Percentiles rank a stretch among this genome's conserved stretches.
Evolutionary conservation across 805 yeast genomes (phyloP).

Genomic region (Dipodascopsis uninucleata): DNA sequence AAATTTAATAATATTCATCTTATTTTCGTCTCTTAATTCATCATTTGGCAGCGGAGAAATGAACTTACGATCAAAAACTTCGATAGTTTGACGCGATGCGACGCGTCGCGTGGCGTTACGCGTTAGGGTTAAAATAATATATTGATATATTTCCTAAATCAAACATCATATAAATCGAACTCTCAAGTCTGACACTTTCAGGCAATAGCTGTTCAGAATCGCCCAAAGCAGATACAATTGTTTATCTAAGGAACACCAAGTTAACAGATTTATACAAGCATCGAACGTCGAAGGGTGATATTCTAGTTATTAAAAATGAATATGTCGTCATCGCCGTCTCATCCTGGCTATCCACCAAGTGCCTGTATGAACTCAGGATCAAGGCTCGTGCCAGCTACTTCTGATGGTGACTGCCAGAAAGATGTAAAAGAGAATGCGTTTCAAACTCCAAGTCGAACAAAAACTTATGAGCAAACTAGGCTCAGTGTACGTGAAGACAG

Average conservation of each 20-base stretch:
- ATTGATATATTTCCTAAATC: constrained; percentile 1
- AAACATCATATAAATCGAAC: background rate
- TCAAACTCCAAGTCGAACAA: background rate
- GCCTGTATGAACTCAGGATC: too few relatives aligned
- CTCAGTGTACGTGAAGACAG: background rate
- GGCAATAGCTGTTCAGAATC: background rate
- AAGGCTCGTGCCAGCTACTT: background rate
- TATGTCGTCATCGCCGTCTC: constrained; percentile 4
- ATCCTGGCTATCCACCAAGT: background rate
- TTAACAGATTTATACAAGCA: too few relatives aligned
- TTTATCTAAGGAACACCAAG: background rate
- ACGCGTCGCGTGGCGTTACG: too few relatives aligned
- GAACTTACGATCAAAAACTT: too few relatives aligned
- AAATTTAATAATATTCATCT: too few relatives aligned
- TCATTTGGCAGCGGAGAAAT: too few relatives aligned
- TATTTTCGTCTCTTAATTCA: too few relatives aligned
- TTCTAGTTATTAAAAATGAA: constrained; percentile 1
- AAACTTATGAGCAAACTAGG: background rate
- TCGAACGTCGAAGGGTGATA: background rate
- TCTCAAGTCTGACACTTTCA: background rate
- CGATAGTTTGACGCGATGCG: too few relatives aligned
- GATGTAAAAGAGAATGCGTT: background rate
- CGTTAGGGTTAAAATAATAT: too few relatives aligned
- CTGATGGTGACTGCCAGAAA: background rate
- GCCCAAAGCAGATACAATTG: background rate